Conservation (phyloP, 2,329 filamentous ascomycete species). For the Monilinia vaccinii-corymbosi region DNA sequence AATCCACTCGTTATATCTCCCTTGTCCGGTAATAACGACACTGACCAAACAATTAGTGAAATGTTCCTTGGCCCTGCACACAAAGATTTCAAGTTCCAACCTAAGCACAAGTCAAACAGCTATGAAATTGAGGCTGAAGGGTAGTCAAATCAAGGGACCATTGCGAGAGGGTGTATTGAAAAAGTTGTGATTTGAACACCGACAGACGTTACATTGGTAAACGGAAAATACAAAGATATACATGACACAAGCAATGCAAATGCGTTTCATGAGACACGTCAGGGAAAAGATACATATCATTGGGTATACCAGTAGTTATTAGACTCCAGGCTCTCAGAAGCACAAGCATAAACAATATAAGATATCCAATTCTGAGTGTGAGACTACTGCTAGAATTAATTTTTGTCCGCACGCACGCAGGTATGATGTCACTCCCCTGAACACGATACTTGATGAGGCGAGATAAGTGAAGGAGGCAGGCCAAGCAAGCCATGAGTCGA, state of each 20-base stretch:
- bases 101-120: conserved; percentile 93
- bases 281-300: not conserved
- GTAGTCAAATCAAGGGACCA: conserved; percentile 24
- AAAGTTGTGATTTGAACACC: not conserved
- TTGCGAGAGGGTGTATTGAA: not conserved
- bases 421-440: not conserved
- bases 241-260: not conserved
- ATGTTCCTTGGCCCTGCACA: conserved; percentile 95
- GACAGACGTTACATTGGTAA: not conserved
- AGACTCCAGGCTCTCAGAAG: not conserved
- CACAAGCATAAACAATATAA: not conserved
- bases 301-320: not conserved
- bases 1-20: not conserved
- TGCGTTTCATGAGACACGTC: not conserved
- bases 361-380: not conserved
- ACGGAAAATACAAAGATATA: not conserved
- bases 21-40: not conserved
- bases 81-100: conserved; percentile 84
- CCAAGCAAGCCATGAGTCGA: not conserved
- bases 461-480: not conserved
- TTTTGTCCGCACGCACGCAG: too few relatives aligned
- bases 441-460: not conserved
- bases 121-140: conserved; percentile 77
- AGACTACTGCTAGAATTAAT: not conserved
- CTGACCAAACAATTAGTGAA: conserved; percentile 50